phyloP scores from a whole-genome alignment of 768 basidiomycete species.

The Chalciporus pseudorubinellus region DNA sequence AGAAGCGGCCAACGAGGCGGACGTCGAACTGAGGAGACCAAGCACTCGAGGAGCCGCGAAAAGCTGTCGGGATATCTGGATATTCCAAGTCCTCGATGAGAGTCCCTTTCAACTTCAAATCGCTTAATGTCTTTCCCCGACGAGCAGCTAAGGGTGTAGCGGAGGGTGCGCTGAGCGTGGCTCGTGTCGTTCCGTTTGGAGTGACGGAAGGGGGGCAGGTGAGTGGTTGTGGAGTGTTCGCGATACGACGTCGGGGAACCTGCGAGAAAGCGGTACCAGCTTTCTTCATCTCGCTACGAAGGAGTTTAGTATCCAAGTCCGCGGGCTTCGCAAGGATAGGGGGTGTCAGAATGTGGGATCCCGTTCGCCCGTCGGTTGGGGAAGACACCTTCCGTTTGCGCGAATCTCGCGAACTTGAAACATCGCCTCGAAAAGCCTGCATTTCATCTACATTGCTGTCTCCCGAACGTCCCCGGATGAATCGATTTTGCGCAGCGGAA shows the following conservation, averaged over 20 bases:
- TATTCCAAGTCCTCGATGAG: conserved; percentile 28
- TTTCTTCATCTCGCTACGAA: conserved; percentile 7
- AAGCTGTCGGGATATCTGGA: conserved; percentile 43
- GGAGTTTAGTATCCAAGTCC: conserved; percentile 2
- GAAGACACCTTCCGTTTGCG: conserved; percentile 2
- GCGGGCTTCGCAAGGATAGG: conserved; percentile 8
- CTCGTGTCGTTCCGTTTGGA: not conserved
- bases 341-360: conserved; percentile 1
- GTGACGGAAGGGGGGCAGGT: not conserved
- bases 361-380: not conserved
- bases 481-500: conserved; percentile 2
- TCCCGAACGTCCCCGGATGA: not conserved
- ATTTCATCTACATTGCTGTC: not conserved
- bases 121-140: conserved; percentile 35
- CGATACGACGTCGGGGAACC: not conserved
- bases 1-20: conserved; percentile 5
- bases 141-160: conserved; percentile 40
- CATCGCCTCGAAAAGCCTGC: not conserved
- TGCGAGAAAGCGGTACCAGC: not conserved
- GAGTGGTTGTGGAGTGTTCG: conserved; percentile 1
- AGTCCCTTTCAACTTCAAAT: conserved; percentile 23
- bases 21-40: conserved; percentile 32
- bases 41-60: conserved; percentile 36
- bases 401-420: conserved; percentile 1
- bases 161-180: conserved; percentile 24